Conservation (phyloP, 176 grass and related monocot genomes). For the Juncus inflexus region DNA sequence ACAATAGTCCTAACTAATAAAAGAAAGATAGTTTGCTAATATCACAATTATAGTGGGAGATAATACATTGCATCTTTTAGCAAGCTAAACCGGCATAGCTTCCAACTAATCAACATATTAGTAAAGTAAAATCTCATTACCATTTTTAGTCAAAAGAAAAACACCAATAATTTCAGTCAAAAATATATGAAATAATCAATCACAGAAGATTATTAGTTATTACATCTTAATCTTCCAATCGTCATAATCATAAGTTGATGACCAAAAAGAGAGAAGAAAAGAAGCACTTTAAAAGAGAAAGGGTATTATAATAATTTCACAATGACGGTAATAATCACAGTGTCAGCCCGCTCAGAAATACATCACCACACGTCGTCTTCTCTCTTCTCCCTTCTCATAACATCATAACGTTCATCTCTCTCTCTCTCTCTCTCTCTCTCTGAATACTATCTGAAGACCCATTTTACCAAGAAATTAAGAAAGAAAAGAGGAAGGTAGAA, state of each 20-base stretch:
- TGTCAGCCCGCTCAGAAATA: slow-evolving; percentile 14
- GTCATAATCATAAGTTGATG: neutral
- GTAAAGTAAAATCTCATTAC: no score
- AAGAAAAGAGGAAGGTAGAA: neutral
- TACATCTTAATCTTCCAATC: neutral
- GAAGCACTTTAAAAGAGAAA: slow-evolving; percentile 6
- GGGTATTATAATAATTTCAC: slow-evolving; percentile 22
- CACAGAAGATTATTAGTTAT: no score
- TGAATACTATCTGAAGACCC: slow-evolving; percentile 9
- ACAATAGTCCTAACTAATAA: no score
- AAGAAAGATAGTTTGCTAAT: no score
- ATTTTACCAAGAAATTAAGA: neutral
- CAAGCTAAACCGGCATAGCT: no score
- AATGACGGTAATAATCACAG: slow-evolving; percentile 14
- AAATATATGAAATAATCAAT: no score
- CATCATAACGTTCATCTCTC: slow-evolving; percentile 26
- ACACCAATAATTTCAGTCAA: no score
- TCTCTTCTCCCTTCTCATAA: neutral
- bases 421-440: slow-evolving; percentile 1
- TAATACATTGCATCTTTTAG: no score
- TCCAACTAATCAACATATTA: no score
- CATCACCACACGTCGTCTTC: slow-evolving; percentile 31
- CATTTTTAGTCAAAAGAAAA: no score
- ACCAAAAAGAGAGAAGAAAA: neutral
- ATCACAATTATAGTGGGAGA: no score